Conservation (phyloP, 176 grass and related monocot species). For the Leersia perrieri region DNA sequence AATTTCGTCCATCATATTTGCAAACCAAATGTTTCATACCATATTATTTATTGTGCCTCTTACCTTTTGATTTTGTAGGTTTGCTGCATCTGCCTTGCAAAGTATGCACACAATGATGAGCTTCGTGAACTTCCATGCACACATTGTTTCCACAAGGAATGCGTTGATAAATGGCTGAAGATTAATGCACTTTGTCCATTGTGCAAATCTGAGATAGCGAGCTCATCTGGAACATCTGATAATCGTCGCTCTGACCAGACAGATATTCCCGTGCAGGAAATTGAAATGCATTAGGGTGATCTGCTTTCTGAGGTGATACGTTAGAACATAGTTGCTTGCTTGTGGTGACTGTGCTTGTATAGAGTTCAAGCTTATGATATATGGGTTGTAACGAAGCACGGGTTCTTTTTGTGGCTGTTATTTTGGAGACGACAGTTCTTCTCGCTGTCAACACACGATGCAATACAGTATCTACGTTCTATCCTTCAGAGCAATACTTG, state of each 20-base stretch:
- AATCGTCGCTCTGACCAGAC: slow-evolving; percentile 23
- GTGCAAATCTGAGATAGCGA: slow-evolving; percentile 82
- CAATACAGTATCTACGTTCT: slow-evolving; percentile 22
- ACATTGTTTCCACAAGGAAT: slow-evolving; percentile 94
- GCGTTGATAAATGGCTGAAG: slow-evolving; percentile 98
- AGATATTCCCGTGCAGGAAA: slow-evolving; percentile 27
- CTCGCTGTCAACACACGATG: slow-evolving; percentile 35
- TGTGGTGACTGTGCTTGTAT: slow-evolving; percentile 26
- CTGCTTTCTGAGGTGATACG: background rate
- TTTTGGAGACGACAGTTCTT: slow-evolving; percentile 36
- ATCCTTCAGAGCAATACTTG: background rate
- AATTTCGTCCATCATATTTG: background rate
- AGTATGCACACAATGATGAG: slow-evolving; percentile 83
- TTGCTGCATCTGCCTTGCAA: slow-evolving; percentile 92
- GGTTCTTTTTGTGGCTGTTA: background rate
- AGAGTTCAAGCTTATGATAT: slow-evolving; percentile 30
- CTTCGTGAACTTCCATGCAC: slow-evolving; percentile 89
- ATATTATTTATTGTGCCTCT: slow-evolving; percentile 4
- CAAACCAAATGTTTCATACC: background rate
- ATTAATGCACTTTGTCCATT: slow-evolving; percentile 90
- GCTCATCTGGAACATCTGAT: slow-evolving; percentile 38
- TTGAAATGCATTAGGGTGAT: slow-evolving; percentile 37
- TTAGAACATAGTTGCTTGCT: slow-evolving; percentile 3
- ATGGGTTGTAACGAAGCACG: slow-evolving; percentile 28
- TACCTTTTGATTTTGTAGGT: slow-evolving; percentile 43